A percentile compares a stretch with the other conserved stretches of the same genome.
phyloP scores from a whole-genome alignment of 78 protist genomes.

The Cavenderia fasciculata region DNA sequence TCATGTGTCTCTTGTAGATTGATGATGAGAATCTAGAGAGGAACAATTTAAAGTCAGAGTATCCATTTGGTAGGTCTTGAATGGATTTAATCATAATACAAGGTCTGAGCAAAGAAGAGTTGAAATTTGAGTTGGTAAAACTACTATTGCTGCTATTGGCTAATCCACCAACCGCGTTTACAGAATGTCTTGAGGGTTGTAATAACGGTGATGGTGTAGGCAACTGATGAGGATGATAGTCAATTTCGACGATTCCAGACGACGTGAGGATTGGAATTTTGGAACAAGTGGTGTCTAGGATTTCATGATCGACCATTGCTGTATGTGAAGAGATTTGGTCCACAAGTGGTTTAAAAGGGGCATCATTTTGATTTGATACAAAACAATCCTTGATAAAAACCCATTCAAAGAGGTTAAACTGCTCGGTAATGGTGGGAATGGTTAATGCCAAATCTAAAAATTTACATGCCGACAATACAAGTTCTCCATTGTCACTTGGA shows the following conservation, averaged over 20 bases:
- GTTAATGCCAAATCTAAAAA: slow-evolving; percentile 62
- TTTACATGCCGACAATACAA: slow-evolving; percentile 52
- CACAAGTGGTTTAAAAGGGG: slow-evolving; percentile 40
- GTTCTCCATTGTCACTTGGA: slow-evolving; percentile 23
- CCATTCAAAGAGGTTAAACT: slow-evolving; percentile 66
- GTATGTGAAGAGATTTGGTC: slow-evolving; percentile 20
- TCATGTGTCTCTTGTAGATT: slow-evolving; percentile 42
- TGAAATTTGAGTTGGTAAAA: too few species aligned
- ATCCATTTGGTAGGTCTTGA: slow-evolving; percentile 53
- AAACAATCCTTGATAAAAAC: slow-evolving; percentile 62
- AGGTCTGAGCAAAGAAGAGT: slow-evolving; percentile 23
- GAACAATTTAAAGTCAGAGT: slow-evolving; percentile 46
- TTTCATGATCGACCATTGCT: background rate
- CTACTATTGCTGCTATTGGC: background rate
- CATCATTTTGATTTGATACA: slow-evolving; percentile 43
- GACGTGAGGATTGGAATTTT: slow-evolving; percentile 11
- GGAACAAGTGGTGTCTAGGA: background rate
- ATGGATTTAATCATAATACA: slow-evolving; percentile 38
- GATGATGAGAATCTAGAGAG: slow-evolving; percentile 26
- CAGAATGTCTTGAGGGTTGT: too few species aligned
- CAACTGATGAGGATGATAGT: too few species aligned
- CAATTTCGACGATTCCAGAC: background rate
- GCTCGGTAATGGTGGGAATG: slow-evolving; percentile 59
- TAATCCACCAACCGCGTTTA: too few species aligned
- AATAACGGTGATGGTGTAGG: too few species aligned